Base-by-base conservation (phyloP, 1,284 basidiomycete genomes). In the Afroboletus lepidellus region DNA sequence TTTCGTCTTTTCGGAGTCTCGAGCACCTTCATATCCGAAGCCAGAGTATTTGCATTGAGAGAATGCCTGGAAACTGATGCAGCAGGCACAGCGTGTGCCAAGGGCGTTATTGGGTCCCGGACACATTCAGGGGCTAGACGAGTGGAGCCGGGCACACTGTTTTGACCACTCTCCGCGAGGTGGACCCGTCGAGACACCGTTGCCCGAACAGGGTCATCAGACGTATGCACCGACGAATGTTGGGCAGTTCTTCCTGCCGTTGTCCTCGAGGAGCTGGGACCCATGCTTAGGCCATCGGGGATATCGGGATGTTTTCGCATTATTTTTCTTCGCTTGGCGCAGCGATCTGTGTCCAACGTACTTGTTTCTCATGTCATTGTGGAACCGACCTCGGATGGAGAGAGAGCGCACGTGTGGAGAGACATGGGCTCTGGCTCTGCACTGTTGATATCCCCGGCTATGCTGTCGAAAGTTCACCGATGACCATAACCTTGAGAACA, bases 341-440 rank as follows among this genome's bases (percentile, higher is more conserved):
- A 9, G 44, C 36, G 48, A 48, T 33, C 23, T 9, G 41, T 20
- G 8, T 24, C 5, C 33, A 23, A 3, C 8, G 25, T 37, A 15
- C 58, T 61, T 48, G 36, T 33, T 29, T 29, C 34, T 43, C 36
- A 5, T 43, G 39, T 57, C 24, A 62, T 39, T 34, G 38, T 12
- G 8, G 15, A 39, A 41, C 16, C 5, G 13, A 39, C 36, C 18
- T 41, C 25, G 9, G 4, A 42, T 23, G 27, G 18, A 15, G 15
- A 7, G n/a, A 45, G 53, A 41, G 62, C 62, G 48, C 46, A 60
- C 63, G 23, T 27, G 39, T 37, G 21, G 27, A 39, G 8, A 13
- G 30, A 39, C 7, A 30, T 8, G n/a, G 21, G 11, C 15, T 27
- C 29, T 13, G 2, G 12, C 25, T 47, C 41, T 3, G n/a, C 16